Evolutionary conservation across 345 rosid species (phyloP), one percentile per base, ranked within the genome.

Genomic region (Lepidium sativum): DNA sequence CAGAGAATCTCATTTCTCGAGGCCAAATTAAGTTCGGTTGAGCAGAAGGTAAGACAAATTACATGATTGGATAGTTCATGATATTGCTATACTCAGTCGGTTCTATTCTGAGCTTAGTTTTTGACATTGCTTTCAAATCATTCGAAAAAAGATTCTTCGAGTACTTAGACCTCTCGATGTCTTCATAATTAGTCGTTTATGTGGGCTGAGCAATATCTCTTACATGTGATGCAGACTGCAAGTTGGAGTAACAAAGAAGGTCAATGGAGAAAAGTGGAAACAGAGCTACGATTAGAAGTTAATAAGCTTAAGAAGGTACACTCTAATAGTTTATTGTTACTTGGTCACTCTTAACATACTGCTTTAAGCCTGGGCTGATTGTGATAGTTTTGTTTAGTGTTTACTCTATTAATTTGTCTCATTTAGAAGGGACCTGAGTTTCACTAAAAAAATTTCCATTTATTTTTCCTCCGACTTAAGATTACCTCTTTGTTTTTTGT

Each of bases 1-100:
- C 83, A 85, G 92, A 85, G 80, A 68, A 89, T 89, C 56, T 77
- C 44, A 67, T 76, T 55, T 52, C 84, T 89, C 12, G 97, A 87
- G 80, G 63, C 69, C 37, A 84, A 82, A 63, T 85, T 90, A 74
- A 77, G 71, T 56, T 80, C 80, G 67, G 54, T 84, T 15, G 82
- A 83, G 75, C 79, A 77, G 71, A 77, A 82, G 96, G 96, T 86
- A 72, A 10, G 65, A 40, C 11, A 20, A 4, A 29, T 65, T 52
- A 58, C 54, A n/a, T 27, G 27, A 35, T 54, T 2, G 3, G 10
- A 8, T 38, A 7, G 37, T 54, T 35, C 58, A 37, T 38, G 52
- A 51, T 41, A 21, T 67, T 15, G 48, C 21, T 34, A 25, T 32
- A 35, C 20, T 33, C 17, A 21, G 4, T 66, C 14, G 6, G 7